phyloP scores from a whole-genome alignment of 306 rosid species.

The Citrullus amarus region DNA sequence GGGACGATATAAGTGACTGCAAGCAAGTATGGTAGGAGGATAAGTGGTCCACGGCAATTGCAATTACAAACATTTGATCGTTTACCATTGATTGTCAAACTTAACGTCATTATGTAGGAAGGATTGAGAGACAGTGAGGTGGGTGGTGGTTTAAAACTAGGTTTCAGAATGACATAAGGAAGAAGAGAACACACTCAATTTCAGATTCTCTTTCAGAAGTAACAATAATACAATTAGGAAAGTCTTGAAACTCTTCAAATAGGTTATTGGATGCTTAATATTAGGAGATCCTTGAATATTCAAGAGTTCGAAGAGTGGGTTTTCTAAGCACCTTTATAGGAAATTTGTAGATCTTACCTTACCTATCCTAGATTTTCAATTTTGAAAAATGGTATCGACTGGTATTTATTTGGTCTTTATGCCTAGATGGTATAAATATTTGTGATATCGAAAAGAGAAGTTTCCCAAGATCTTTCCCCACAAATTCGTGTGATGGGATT shows the following conservation, averaged over 20 bases:
- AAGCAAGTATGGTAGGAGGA: neutral
- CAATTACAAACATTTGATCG: neutral
- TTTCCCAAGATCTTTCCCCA: neutral
- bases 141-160: neutral
- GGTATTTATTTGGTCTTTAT: neutral
- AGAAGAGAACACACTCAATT: neutral
- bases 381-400: neutral
- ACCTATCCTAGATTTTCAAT: neutral
- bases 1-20: neutral
- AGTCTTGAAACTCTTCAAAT: neutral
- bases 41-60: neutral
- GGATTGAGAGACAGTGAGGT: neutral
- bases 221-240: neutral
- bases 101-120: neutral
- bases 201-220: neutral
- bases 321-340: neutral
- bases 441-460: neutral
- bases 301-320: neutral
- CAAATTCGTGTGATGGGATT: neutral
- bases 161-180: neutral
- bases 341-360: neutral
- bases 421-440: neutral
- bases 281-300: neutral
- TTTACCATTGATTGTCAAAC: neutral
- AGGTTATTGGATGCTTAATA: neutral